These are phyloP conservation scores for Pyrus hybrid DNA, from an alignment of 331 rosid species.

Conservation along the genomic window DNA sequence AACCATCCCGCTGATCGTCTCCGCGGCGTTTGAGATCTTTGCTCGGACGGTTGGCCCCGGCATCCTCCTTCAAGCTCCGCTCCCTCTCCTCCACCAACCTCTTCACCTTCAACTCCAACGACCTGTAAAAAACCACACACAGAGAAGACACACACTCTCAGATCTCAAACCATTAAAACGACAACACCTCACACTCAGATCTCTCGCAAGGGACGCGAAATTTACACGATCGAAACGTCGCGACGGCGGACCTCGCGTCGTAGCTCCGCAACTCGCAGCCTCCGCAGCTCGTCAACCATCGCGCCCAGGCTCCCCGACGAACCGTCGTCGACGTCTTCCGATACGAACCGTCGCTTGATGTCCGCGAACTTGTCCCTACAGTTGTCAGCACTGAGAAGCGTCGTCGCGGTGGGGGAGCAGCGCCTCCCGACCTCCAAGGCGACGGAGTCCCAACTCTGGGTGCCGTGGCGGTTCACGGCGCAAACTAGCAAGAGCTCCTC, in stretches of 20 bases:
- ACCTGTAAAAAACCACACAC: slow-evolving; percentile 23
- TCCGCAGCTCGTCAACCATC: slow-evolving; percentile 30
- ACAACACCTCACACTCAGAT: slow-evolving; percentile 18
- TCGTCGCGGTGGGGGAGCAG: slow-evolving; percentile 1
- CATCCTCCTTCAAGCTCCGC: slow-evolving; percentile 8
- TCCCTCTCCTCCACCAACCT: slow-evolving; percentile 39
- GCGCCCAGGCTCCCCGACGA: not conserved
- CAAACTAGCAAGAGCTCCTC: slow-evolving; percentile 48
- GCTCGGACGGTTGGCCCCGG: not conserved
- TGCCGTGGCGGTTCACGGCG: slow-evolving; percentile 47
- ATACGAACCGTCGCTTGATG: slow-evolving; percentile 30
- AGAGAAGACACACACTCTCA: slow-evolving; percentile 14
- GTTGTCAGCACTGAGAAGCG: slow-evolving; percentile 14
- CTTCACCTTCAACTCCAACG: slow-evolving; percentile 46
- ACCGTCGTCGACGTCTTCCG: not conserved
- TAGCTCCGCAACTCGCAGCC: slow-evolving; percentile 43
- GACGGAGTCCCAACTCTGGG: too few species aligned
- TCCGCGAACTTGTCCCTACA: slow-evolving; percentile 26
- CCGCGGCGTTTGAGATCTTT: slow-evolving; percentile 15
- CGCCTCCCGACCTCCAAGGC: slow-evolving; percentile 26
- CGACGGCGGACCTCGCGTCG: slow-evolving; percentile 42
- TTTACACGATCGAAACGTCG: slow-evolving; percentile 45
- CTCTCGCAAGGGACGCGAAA: slow-evolving; percentile 6
- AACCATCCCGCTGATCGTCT: not conserved
- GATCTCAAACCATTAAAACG: slow-evolving; percentile 25